A percentile compares a stretch with the other conserved stretches of the same genome.
Conservation (phyloP, 2,329 filamentous ascomycete species). For the Phyllosticta citriasiana region DNA sequence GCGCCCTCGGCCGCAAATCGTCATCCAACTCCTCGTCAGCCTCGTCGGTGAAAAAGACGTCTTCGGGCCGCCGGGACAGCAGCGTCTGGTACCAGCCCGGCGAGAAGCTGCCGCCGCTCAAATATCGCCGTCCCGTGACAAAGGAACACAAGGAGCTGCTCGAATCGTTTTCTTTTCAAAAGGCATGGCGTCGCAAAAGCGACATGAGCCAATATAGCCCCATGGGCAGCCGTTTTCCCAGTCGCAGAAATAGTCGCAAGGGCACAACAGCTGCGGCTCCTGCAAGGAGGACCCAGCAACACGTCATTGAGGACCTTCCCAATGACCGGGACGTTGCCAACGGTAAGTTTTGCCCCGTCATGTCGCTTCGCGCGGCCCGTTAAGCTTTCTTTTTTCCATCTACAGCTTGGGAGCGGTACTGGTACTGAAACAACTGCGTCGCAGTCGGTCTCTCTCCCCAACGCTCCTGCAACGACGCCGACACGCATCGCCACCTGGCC, state of each 20-base stretch:
- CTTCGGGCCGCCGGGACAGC: conserved; percentile 29
- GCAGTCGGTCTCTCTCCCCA: conserved; percentile 3
- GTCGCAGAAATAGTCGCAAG: conserved; percentile 26
- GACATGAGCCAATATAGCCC: conserved; percentile 37
- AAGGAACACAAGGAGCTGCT: conserved; percentile 42
- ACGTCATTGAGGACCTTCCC: conserved; percentile 34
- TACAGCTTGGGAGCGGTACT: neutral
- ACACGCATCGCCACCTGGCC: neutral
- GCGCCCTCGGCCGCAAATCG: conserved; percentile 30
- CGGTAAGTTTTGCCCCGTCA: conserved; percentile 22
- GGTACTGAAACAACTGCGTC: conserved; percentile 3
- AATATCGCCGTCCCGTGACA: conserved; percentile 39
- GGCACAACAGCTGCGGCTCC: conserved; percentile 15
- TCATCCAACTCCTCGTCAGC: conserved; percentile 17
- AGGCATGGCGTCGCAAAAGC: conserved; percentile 37
- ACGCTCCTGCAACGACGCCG: neutral
- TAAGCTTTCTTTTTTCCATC: neutral
- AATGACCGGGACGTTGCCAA: conserved; percentile 31
- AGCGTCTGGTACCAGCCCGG: conserved; percentile 41
- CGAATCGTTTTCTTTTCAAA: conserved; percentile 37
- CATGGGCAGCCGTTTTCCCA: conserved; percentile 39
- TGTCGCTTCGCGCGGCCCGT: conserved; percentile 35
- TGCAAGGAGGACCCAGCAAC: conserved; percentile 15
- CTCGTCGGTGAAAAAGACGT: conserved; percentile 19
- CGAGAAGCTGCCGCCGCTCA: conserved; percentile 41